Conservation (phyloP, 169 alveolate genomes). For the Eimeria nieschulzi region DNA sequence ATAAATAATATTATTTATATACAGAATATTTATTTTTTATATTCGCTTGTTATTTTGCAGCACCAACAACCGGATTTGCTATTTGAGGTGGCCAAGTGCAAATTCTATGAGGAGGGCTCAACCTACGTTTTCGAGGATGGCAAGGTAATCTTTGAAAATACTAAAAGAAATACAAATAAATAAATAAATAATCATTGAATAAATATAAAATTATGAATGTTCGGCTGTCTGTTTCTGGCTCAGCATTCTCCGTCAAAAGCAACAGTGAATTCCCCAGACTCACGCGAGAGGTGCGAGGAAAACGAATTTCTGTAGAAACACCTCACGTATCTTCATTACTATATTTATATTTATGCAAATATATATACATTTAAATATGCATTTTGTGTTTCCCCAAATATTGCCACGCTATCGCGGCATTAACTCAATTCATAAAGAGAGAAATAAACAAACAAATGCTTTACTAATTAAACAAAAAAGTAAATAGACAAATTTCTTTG, state of each 20-base stretch:
- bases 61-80: constrained; percentile 41
- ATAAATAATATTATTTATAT: too few species aligned
- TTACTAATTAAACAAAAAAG: neutral
- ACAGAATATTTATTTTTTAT: too few species aligned
- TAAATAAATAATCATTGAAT: too few species aligned
- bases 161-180: neutral
- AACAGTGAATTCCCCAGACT: neutral
- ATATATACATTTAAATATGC: too few species aligned
- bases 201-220: too few species aligned
- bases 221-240: neutral
- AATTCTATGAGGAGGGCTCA: constrained; percentile 20
- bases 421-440: too few species aligned
- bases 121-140: constrained; percentile 32
- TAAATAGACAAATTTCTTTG: neutral
- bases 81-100: constrained; percentile 27
- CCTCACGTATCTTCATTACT: too few species aligned
- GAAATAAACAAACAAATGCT: too few species aligned
- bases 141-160: neutral
- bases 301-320: too few species aligned
- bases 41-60: neutral
- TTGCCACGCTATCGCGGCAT: too few species aligned
- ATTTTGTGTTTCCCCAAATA: too few species aligned
- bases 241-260: constrained; percentile 27
- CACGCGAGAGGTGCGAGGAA: constrained; percentile 35
- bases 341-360: too few species aligned